phyloP scores from a whole-genome alignment of 768 basidiomycete genomes.

The Mycena polygramma region DNA sequence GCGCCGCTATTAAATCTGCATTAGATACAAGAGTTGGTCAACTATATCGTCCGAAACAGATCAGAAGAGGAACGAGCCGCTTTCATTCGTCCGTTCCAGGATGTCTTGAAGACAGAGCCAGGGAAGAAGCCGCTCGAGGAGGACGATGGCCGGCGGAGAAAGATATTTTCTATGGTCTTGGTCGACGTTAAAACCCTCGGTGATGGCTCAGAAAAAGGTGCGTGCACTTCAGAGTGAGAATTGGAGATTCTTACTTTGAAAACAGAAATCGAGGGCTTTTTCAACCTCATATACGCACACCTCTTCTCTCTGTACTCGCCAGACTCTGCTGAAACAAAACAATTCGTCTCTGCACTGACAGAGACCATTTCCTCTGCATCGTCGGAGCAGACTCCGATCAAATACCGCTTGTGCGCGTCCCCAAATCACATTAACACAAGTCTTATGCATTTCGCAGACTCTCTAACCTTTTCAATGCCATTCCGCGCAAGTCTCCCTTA shows the following conservation, averaged over 20 bases:
- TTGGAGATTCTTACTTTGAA: conserved; percentile 12
- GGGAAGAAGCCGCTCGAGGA: conserved; percentile 67
- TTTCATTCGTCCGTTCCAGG: conserved; percentile 76
- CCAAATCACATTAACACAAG: conserved; percentile 27
- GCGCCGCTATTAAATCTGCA: conserved; percentile 16
- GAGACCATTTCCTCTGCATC: conserved; percentile 68
- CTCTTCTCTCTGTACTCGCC: conserved; percentile 70
- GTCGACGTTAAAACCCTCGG: conserved; percentile 77
- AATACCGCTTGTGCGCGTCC: conserved; percentile 79
- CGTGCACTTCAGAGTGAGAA: conserved; percentile 33
- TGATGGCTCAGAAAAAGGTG: conserved; percentile 84
- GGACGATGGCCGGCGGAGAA: conserved; percentile 64
- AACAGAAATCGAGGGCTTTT: conserved; percentile 88
- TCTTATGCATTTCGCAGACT: conserved; percentile 59
- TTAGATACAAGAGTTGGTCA: conserved; percentile 83
- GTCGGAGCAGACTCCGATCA: conserved; percentile 66
- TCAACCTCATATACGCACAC: conserved; percentile 85
- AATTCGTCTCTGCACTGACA: conserved; percentile 64
- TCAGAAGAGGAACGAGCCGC: conserved; percentile 77
- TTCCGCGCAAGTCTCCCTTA: conserved; percentile 74
- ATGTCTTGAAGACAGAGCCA: conserved; percentile 64
- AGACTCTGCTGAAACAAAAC: conserved; percentile 68
- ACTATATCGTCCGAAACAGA: conserved; percentile 75
- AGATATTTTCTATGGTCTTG: conserved; percentile 71
- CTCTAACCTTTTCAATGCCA: conserved; percentile 85